Conservation (phyloP, 371 early-diverging fungal genomes). For the Mortierella sp. region DNA sequence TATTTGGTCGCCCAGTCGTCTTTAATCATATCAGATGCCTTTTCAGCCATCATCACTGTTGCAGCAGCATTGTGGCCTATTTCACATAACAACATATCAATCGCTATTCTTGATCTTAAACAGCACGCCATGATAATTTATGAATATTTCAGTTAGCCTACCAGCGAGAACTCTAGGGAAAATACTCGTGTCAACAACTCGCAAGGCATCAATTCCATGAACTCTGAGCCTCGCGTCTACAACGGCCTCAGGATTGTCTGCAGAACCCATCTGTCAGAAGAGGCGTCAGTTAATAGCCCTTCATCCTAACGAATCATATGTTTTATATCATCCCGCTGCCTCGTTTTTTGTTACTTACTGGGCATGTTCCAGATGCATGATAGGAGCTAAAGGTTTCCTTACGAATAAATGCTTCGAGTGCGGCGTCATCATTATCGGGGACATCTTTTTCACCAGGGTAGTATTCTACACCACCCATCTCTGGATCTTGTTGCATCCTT, state of each 20-base stretch:
- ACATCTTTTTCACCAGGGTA: slow-evolving; percentile 31
- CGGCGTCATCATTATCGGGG: slow-evolving; percentile 33
- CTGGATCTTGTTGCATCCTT: slow-evolving; percentile 24
- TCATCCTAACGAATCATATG: background rate
- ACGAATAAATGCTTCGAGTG: slow-evolving; percentile 25
- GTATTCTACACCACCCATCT: background rate
- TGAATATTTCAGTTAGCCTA: background rate
- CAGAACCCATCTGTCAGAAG: slow-evolving; percentile 39
- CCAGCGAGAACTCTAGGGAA: slow-evolving; percentile 44
- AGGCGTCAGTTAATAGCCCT: background rate
- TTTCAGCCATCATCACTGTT: slow-evolving; percentile 51
- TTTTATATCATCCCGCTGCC: background rate
- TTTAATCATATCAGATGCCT: slow-evolving; percentile 52
- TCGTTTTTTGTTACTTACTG: background rate
- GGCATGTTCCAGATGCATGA: slow-evolving; percentile 39
- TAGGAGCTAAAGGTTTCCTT: slow-evolving; percentile 16
- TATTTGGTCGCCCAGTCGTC: slow-evolving; percentile 34
- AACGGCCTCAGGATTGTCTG: slow-evolving; percentile 46
- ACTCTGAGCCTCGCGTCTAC: slow-evolving; percentile 57
- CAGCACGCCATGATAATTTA: background rate
- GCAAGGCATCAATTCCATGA: slow-evolving; percentile 49
- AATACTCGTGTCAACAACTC: slow-evolving; percentile 56
- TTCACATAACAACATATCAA: background rate
- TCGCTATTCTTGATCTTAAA: background rate
- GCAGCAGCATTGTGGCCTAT: slow-evolving; percentile 36